Conservation (phyloP, 257 asterid genomes). For the Vinca minor region DNA sequence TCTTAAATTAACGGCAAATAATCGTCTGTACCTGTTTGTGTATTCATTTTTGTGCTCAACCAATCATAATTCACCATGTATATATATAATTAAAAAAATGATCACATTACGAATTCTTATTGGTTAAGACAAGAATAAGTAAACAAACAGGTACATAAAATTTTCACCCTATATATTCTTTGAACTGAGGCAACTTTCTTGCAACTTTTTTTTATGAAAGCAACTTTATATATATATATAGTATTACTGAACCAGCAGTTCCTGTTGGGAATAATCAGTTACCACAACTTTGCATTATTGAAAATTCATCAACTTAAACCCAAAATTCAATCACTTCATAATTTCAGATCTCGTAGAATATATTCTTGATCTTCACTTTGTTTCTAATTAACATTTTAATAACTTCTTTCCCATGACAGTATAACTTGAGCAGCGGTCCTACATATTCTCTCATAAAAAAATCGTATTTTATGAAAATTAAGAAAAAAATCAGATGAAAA, state of each 20-base stretch:
- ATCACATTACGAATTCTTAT: too few relatives aligned
- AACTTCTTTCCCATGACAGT: conserved; percentile 32
- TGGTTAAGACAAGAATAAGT: too few relatives aligned
- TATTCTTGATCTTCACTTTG: conserved; percentile 21
- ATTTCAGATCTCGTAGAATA: conserved; percentile 40
- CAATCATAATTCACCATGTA: too few relatives aligned
- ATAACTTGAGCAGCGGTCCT: conserved; percentile 21
- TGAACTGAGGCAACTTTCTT: not conserved
- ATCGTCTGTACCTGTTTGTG: too few relatives aligned
- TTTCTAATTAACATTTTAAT: conserved; percentile 25
- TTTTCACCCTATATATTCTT: not conserved
- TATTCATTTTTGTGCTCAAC: too few relatives aligned
- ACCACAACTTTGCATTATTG: conserved; percentile 19
- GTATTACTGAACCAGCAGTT: conserved; percentile 11
- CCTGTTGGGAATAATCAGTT: conserved; percentile 17
- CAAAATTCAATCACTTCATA: conserved; percentile 12
- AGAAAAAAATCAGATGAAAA: too few relatives aligned
- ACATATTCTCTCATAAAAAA: too few relatives aligned
- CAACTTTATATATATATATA: too few relatives aligned
- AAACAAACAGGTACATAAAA: too few relatives aligned
- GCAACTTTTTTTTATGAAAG: not conserved
- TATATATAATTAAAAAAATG: too few relatives aligned
- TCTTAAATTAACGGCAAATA: too few relatives aligned
- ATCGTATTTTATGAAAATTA: too few relatives aligned
- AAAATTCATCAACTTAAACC: conserved; percentile 40